phyloP scores from a whole-genome alignment of 495 filamentous ascomycete genomes.

The Aspergillus wentii region DNA sequence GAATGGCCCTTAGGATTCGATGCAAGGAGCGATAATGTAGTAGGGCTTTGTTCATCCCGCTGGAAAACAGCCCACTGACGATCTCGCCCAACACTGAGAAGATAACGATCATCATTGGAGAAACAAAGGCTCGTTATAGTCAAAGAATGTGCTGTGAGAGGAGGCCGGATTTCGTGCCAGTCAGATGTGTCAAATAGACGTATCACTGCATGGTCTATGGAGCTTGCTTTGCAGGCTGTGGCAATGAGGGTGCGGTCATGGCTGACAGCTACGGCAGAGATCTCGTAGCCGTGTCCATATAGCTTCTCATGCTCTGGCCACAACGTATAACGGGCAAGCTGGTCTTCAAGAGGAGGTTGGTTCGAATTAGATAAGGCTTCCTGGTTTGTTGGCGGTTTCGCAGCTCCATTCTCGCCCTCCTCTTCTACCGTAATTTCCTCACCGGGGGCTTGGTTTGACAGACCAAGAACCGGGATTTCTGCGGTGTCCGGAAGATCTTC shows the following conservation, averaged over 20 bases:
- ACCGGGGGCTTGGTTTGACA: slow-evolving; percentile 91
- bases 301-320: slow-evolving; percentile 97
- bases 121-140: slow-evolving; percentile 81
- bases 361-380: slow-evolving; percentile 35
- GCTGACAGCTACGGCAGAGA: slow-evolving; percentile 80
- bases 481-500: slow-evolving; percentile 74
- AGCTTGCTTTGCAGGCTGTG: slow-evolving; percentile 90
- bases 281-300: slow-evolving; percentile 98
- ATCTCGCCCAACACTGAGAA: slow-evolving; percentile 89
- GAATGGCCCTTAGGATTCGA: slow-evolving; percentile 80
- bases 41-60: slow-evolving; percentile 31
- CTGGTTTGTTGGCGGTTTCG: slow-evolving; percentile 17
- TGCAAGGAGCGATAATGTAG: slow-evolving; percentile 48
- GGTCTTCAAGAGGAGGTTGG: slow-evolving; percentile 83
- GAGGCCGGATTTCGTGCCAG: slow-evolving; percentile 85
- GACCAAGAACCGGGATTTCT: slow-evolving; percentile 87
- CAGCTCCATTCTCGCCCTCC: slow-evolving; percentile 36
- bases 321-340: slow-evolving; percentile 81
- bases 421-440: slow-evolving; percentile 44
- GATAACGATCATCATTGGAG: slow-evolving; percentile 61
- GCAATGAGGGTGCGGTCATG: slow-evolving; percentile 72
- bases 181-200: slow-evolving; percentile 77
- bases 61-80: slow-evolving; percentile 83
- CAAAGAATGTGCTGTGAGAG: slow-evolving; percentile 72
- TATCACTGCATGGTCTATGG: slow-evolving; percentile 89